Evolutionary conservation across 2,329 filamentous ascomycete species (phyloP).

Genomic region (Metarhizium sp.): DNA sequence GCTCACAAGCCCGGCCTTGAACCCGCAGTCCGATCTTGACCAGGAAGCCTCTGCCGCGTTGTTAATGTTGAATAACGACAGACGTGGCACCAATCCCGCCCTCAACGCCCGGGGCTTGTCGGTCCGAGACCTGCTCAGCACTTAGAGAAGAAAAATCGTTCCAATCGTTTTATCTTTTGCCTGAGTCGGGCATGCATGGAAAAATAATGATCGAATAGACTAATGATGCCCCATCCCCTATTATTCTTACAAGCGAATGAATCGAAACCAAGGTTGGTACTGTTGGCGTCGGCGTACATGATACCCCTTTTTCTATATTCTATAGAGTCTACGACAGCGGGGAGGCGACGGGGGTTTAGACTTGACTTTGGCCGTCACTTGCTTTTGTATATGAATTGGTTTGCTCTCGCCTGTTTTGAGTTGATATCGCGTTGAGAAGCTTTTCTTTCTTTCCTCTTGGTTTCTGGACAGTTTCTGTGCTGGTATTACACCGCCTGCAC

Average conservation of each 20-base stretch:
- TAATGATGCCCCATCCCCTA: neutral
- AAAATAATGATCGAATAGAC: neutral
- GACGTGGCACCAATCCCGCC: constrained; percentile 37
- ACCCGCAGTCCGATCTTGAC: constrained; percentile 48
- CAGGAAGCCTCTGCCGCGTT: constrained; percentile 80
- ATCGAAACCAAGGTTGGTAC: neutral
- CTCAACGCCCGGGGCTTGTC: constrained; percentile 38
- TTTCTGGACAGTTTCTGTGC: neutral
- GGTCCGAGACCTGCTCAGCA: constrained; percentile 44
- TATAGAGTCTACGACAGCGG: neutral
- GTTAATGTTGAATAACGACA: constrained; percentile 78
- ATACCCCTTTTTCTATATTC: constrained; percentile 1
- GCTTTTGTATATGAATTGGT: too few relatives aligned
- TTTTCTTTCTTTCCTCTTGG: neutral
- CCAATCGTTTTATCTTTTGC: neutral
- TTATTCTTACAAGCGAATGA: neutral
- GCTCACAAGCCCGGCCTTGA: constrained; percentile 48
- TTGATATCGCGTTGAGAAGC: too few relatives aligned
- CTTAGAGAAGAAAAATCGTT: constrained; percentile 25
- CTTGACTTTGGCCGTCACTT: neutral
- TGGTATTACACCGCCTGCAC: neutral
- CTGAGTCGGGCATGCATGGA: neutral
- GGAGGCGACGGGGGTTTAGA: neutral
- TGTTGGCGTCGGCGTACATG: neutral
- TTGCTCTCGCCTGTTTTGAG: too few relatives aligned